Percentiles rank a stretch among this genome's conserved stretches.
Evolutionary conservation across 495 filamentous ascomycete genomes (phyloP).

Genomic region (Mytilinidion resinicola): DNA sequence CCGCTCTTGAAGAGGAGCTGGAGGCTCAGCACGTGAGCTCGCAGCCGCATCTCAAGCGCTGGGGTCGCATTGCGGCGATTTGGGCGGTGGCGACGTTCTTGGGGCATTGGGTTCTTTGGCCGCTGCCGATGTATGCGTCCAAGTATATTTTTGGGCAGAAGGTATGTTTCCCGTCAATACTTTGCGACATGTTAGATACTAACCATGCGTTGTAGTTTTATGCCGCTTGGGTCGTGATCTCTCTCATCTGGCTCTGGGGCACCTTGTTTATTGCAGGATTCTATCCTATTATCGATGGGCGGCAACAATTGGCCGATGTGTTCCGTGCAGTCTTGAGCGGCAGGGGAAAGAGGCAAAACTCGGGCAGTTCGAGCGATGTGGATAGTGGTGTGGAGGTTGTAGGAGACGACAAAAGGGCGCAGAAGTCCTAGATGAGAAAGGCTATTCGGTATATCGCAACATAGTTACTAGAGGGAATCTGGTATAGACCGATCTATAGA

Average conservation of each 20-base stretch:
- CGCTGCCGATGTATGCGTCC: conserved; percentile 21
- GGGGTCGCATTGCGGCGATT: conserved; percentile 5
- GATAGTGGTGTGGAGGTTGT: not conserved
- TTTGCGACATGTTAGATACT: too few species aligned
- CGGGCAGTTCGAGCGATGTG: not conserved
- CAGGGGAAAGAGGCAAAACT: not conserved
- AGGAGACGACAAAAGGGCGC: too few species aligned
- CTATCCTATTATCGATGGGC: conserved; percentile 42
- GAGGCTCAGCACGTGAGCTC: not conserved
- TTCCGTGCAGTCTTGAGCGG: not conserved
- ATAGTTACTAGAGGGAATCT: too few species aligned
- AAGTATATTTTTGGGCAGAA: conserved; percentile 39
- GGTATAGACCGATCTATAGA: too few species aligned
- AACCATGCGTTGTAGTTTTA: conserved; percentile 35
- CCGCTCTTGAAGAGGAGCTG: conserved; percentile 5
- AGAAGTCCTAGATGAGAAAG: too few species aligned
- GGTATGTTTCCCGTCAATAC: conserved; percentile 32
- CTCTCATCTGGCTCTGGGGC: conserved; percentile 45
- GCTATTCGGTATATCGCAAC: too few species aligned
- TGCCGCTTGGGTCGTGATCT: conserved; percentile 41
- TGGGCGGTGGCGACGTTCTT: conserved; percentile 32
- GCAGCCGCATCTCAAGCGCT: conserved; percentile 5
- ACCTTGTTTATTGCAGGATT: conserved; percentile 42
- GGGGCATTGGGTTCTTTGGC: conserved; percentile 39
- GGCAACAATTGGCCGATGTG: conserved; percentile 1